These are phyloP conservation scores for Yamadazyma conglobata DNA, from an alignment of 1,139 yeast genomes.

Conservation along the genomic window DNA sequence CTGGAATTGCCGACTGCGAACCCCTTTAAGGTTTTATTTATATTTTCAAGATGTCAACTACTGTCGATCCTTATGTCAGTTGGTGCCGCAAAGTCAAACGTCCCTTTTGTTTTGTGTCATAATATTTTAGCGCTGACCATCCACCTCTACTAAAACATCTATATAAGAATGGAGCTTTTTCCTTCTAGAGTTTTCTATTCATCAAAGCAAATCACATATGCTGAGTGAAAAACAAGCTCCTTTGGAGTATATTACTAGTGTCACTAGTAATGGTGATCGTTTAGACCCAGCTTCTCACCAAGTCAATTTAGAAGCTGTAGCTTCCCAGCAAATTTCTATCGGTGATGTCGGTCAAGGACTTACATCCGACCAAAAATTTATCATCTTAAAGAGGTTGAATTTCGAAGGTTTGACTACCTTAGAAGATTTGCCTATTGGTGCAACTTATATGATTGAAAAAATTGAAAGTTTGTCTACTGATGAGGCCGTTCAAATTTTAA, in stretches of 20 bases:
- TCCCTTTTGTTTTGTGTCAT: too few species aligned
- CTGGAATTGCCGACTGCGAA: too few species aligned
- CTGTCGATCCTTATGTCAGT: too few species aligned
- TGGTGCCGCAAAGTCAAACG: too few species aligned
- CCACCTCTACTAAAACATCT: too few species aligned
- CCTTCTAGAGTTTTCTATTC: too few species aligned
- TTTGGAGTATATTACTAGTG: slow-evolving; percentile 3
- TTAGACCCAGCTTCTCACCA: slow-evolving; percentile 17
- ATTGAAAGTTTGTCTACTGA: slow-evolving; percentile 19
- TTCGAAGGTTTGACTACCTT: slow-evolving; percentile 24
- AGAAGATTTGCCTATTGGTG: slow-evolving; percentile 26
- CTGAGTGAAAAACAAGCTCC: background rate
- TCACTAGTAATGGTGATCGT: slow-evolving; percentile 6
- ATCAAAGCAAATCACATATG: too few species aligned
- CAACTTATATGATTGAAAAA: slow-evolving; percentile 29
- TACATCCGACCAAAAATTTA: slow-evolving; percentile 24
- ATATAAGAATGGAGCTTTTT: too few species aligned
- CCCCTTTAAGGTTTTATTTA: too few species aligned
- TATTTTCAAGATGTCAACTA: too few species aligned
- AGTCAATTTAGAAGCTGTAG: slow-evolving; percentile 18
- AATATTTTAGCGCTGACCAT: too few species aligned
- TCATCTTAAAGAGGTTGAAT: slow-evolving; percentile 26
- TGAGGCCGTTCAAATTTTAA: slow-evolving; percentile 22
- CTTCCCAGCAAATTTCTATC: slow-evolving; percentile 20
- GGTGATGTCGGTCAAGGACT: slow-evolving; percentile 25